These are phyloP conservation scores for Mrakia hoshinonis DNA, from an alignment of 768 basidiomycete genomes.

Conservation along the genomic window DNA sequence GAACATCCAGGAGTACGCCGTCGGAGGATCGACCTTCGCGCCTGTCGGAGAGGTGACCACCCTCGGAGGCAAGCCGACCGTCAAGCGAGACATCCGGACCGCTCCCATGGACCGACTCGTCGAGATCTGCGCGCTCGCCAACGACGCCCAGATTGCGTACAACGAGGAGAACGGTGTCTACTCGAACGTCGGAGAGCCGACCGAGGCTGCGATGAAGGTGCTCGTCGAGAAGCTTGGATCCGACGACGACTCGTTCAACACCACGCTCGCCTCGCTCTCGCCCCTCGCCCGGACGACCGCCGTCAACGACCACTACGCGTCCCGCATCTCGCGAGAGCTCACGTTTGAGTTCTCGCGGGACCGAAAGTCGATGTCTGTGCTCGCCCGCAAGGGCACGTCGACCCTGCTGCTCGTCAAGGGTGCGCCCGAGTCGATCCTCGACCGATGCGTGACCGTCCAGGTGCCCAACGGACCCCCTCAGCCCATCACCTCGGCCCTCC, in stretches of 20 bases:
- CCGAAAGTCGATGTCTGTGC: constrained; percentile 98
- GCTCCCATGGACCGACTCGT: constrained; percentile 49
- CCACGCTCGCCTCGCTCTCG: constrained; percentile 53
- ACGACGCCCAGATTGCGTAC: constrained; percentile 85
- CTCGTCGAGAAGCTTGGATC: constrained; percentile 89
- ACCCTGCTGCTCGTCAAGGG: constrained; percentile 79
- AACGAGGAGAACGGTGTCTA: constrained; percentile 63
- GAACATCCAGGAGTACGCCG: constrained; percentile 58
- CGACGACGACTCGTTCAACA: constrained; percentile 47
- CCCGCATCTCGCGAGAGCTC: constrained; percentile 63
- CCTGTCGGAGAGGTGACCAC: constrained; percentile 67
- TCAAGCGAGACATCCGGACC: constrained; percentile 32
- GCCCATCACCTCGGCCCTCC: constrained; percentile 58
- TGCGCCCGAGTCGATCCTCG: constrained; percentile 89
- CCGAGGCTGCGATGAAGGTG: constrained; percentile 91
- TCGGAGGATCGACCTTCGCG: constrained; percentile 88
- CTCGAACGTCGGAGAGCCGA: constrained; percentile 85
- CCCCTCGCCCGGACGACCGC: constrained; percentile 63
- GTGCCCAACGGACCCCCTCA: constrained; percentile 53
- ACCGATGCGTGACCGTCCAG: constrained; percentile 60
- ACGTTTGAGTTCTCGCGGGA: constrained; percentile 98
- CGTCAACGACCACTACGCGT: constrained; percentile 74
- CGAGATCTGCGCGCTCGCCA: constrained; percentile 87
- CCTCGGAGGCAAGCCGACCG: constrained; percentile 53
- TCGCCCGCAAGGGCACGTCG: constrained; percentile 58